phyloP scores from a whole-genome alignment of 2,329 filamentous ascomycete genomes.

The Clarireedia hainanense region DNA sequence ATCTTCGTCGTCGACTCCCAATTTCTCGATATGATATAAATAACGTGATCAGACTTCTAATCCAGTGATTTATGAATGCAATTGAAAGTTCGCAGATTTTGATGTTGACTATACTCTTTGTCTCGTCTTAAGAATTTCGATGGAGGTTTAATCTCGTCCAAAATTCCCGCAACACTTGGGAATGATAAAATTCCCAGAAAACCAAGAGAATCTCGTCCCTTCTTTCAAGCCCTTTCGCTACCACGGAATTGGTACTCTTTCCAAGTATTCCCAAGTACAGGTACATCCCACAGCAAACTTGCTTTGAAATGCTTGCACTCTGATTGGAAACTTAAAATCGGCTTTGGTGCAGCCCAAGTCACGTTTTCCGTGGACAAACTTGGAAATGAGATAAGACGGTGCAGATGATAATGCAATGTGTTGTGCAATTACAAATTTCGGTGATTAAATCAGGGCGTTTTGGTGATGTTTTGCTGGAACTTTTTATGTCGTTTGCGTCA shows the following conservation, averaged over 20 bases:
- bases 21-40: neutral
- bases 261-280: neutral
- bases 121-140: neutral
- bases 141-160: neutral
- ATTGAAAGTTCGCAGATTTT: neutral
- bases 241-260: neutral
- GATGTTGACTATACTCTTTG: neutral
- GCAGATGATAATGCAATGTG: no score
- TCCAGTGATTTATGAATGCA: neutral
- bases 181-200: neutral
- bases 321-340: neutral
- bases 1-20: neutral
- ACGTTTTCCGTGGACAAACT: no score
- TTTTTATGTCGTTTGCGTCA: no score
- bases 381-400: no score
- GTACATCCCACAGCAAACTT: neutral
- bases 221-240: neutral
- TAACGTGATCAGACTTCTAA: constrained; percentile 6
- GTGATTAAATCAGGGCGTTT: no score
- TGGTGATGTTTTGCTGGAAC: no score
- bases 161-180: neutral
- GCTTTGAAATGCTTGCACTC: constrained; percentile 4
- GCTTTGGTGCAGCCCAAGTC: no score
- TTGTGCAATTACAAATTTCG: no score
- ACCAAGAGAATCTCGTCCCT: neutral